Evolutionary conservation across 306 rosid genomes (phyloP), one percentile per base, ranked within the genome.

Genomic region (Acacia crassicarpa): DNA sequence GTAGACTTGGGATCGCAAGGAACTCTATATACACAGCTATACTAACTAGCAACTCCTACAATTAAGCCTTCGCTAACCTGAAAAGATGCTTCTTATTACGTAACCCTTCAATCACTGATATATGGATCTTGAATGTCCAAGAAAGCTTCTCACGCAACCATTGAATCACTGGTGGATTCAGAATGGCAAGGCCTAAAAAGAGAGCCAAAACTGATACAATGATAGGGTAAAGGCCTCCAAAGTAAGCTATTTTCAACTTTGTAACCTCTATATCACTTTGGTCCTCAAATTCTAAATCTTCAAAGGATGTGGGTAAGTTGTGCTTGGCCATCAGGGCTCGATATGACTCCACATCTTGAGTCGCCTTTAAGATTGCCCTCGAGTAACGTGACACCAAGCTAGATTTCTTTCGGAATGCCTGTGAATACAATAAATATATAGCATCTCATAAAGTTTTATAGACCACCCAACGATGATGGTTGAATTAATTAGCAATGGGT

Each of bases 301-400:
- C 66, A 9, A 22, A 23, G 15, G 66, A 7, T 6, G 67, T 61
- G 12, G 67, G 67, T 25, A 61, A 61, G 38, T 38, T 25, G 67
- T 15, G 3, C 35, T 9, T 63, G 40, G 38, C 38, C 41, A 5
- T 15, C 30, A 85, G 40, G 3, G 7, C 45, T 9, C 40, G 27
- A 79, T 83, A 72, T 30, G 53, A 30, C 0, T 4, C 16, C 56
- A 67, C 59, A 25, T 86, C 81, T 79, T 85, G 58, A 33, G 83
- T 85, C 11, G 83, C 80, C 4, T 83, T 83, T 79, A 85, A 75
- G 59, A 85, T 88, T 83, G 85, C 91, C n/a, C 74, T 76, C 9
- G 91, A 88, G 30, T 85, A 40, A 69, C 80, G 32, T 13, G 85
- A 51, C 1, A 85, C 88, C 45, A 88, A 65, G 27, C 78, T 51